Base-by-base conservation (phyloP, 768 basidiomycete genomes). In the Mycena leptocephala region DNA sequence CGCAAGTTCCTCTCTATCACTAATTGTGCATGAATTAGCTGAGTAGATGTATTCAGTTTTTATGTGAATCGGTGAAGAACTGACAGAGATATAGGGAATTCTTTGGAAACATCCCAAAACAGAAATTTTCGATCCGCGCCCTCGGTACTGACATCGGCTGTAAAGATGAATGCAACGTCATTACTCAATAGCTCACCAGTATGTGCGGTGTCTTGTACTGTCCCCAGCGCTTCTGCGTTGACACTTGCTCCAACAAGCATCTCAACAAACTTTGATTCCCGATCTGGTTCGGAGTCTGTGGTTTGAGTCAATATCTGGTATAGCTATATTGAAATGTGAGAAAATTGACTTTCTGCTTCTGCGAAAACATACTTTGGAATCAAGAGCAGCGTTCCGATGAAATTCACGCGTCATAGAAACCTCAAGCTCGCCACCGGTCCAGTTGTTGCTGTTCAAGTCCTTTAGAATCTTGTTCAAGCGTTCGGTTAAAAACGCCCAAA, bases 401-500 rank as follows among this genome's bases (percentile, higher is more conserved):
- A 80, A 83, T 35, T 78, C 77, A 5, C 83, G 73, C 75, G 83
- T 80, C 82, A 84, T 81, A 0, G 80, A 82, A 1, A 83, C 76
- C 70, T 84, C 83, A 0, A 82, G 46, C 51, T 78, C 80, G 7
- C 84, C 83, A 8, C 80, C 78, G 11, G 73, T 70, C 55, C 79
- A 77, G 35, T 82, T 82, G 66, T 83, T 84, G 28, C 75, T 76
- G 46, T 83, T 82, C 18, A 76, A 74, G 56, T 70, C 75, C 71
- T 83, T 83, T 10, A 84, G 66, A 9, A 79, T 18, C 64, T 82
- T 82, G 76, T 84, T 84, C 16, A 85, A 74, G 1, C 81, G 75
- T 41, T 85, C 83, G 2, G 75, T 56, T 0, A 83, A 70, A 64
- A 84, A 85, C 1, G 79, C 70, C 83, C 84, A 83, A 46, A 83